Base-by-base conservation (phyloP, 176 grass and related monocot genomes). In the Oryza glumipatula region DNA sequence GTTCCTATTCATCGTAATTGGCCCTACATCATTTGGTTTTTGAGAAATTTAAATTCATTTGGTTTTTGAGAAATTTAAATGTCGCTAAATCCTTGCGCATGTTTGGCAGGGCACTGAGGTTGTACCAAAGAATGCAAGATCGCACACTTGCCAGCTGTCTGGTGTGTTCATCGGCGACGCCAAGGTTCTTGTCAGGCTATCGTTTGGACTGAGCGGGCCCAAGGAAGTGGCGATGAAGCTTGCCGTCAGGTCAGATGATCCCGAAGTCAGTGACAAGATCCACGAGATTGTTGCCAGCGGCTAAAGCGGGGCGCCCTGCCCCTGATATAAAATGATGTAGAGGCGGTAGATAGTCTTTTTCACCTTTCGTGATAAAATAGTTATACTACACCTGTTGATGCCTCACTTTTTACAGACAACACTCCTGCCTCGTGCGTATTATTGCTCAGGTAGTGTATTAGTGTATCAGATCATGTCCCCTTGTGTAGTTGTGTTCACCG, bases 171-270 rank as follows among this genome's bases (percentile, higher is more conserved):
- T 94, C 5, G 90, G 96, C 43, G 85, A 91, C 22, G 82, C 80
- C 11, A 99, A 94, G 85, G 96, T 94, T 76, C 81, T 99, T 38
- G 94, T 91, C 21, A 92, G 96, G 79, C 72, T 99, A 11, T 92
- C 94, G 66, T 99, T 99, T 60, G 96, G 96, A 52, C 86, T 99
- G 36, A 94, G 90, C 46, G 94, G 91, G 12, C 88, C 94, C 65
- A 99, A 92, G 69, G 91, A 99, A 85, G 96, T 99, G 46, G 96
- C 94, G 3, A 99, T 99, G 96, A 99, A 99, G 85, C 88, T 99
- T 15, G 86, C 90, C 44, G 96, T 99, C 76, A 92, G 96, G 80
- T 94, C 96, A 60, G 96, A 99, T 22, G 91, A 96, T 69, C 91
- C 86, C 30, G 91, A 92, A 49, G 82, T 99, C 81, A 86, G 94